Evolutionary conservation across 495 filamentous ascomycete species (phyloP).

Genomic region (Tirmania nivea): DNA sequence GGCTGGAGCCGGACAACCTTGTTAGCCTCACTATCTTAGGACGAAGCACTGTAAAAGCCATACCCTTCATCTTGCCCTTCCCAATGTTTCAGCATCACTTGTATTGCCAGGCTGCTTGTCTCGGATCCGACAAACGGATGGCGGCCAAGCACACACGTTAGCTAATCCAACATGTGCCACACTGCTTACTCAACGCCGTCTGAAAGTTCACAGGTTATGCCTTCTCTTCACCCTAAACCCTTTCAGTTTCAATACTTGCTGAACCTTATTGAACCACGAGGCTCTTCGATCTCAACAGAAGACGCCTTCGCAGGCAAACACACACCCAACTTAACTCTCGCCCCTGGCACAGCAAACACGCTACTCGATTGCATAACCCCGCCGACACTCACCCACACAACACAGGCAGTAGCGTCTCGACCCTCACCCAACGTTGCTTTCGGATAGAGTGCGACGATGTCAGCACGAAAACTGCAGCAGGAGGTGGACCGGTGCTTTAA

Average conservation of each 20-base stretch:
- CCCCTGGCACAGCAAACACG: not conserved
- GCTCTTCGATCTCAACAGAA: not conserved
- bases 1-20: constrained; percentile 29
- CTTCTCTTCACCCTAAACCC: not conserved
- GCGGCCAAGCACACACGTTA: no score
- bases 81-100: not conserved
- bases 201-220: no score
- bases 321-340: not conserved
- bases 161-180: no score
- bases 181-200: no score
- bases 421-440: not conserved
- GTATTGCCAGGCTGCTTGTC: not conserved
- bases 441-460: constrained; percentile 36
- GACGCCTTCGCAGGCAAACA: not conserved
- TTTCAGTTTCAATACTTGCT: not conserved
- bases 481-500: constrained; percentile 99
- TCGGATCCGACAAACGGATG: not conserved
- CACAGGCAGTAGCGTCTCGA: no score
- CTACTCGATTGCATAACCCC: no score
- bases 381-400: no score
- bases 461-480: constrained; percentile 81
- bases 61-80: constrained; percentile 27
- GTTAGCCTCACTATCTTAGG: not conserved
- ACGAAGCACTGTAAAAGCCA: not conserved
- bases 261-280: not conserved